Conservation (phyloP, 2,329 filamentous ascomycete species). For the Penicillium sp. region DNA sequence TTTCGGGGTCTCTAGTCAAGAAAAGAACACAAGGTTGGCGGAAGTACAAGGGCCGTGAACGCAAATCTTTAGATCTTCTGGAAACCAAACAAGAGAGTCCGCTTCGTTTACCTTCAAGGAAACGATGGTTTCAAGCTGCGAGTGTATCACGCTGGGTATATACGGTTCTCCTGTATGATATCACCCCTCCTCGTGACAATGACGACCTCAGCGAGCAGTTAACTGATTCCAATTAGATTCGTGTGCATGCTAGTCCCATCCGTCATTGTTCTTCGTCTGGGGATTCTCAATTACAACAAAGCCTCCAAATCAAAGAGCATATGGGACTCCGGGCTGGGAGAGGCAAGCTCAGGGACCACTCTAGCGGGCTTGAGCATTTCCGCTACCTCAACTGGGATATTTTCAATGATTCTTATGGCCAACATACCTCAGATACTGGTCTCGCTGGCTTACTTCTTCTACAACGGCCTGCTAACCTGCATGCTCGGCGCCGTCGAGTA, state of each 20-base stretch:
- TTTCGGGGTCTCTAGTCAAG: background rate
- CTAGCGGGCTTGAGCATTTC: background rate
- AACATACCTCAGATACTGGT: constrained; percentile 34
- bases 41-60: background rate
- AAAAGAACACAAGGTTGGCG: background rate
- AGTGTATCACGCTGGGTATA: background rate
- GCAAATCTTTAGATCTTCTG: background rate
- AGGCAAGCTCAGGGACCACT: background rate
- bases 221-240: background rate
- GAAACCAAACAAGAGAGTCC: background rate
- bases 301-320: background rate
- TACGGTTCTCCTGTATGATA: background rate
- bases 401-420: background rate
- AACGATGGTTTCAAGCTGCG: background rate
- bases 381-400: background rate
- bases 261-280: background rate
- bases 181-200: background rate
- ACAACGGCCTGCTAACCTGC: constrained; percentile 38
- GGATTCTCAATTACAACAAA: background rate
- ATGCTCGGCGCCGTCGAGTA: constrained; percentile 51
- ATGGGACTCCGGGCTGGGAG: background rate
- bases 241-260: background rate
- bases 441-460: constrained; percentile 31
- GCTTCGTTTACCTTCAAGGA: background rate
- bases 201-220: background rate